Conservation (phyloP, 495 filamentous ascomycete genomes). For the Xylaria acuta region DNA sequence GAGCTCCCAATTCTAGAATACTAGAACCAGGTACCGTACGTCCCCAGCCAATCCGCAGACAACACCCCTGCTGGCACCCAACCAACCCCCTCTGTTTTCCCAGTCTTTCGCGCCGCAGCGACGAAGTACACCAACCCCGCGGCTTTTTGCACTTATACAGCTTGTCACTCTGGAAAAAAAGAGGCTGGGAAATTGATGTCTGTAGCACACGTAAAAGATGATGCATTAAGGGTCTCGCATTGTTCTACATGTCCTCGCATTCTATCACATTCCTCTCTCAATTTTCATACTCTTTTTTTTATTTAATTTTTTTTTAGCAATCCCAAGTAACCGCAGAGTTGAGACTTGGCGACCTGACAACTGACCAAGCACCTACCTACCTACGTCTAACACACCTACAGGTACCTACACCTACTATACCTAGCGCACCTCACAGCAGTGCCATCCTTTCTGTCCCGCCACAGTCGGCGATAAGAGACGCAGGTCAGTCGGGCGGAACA, state of each 20-base stretch:
- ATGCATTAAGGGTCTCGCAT: constrained; percentile 40
- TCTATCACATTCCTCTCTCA: constrained; percentile 15
- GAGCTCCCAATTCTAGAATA: constrained; percentile 21
- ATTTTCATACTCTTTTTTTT: constrained; percentile 19
- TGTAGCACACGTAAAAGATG: constrained; percentile 34
- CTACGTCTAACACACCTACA: constrained; percentile 13
- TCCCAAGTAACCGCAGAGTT: neutral
- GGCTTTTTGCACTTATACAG: constrained; percentile 33
- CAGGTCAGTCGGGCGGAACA: constrained; percentile 14
- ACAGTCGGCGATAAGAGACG: constrained; percentile 4
- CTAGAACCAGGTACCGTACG: constrained; percentile 8
- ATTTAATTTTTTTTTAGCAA: constrained; percentile 10
- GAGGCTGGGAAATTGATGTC: constrained; percentile 37
- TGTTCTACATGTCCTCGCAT: constrained; percentile 23
- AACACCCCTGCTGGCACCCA: constrained; percentile 36
- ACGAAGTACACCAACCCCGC: constrained; percentile 42
- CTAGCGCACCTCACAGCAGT: neutral
- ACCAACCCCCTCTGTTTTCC: constrained; percentile 42
- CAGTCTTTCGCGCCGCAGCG: constrained; percentile 24
- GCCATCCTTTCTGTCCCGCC: neutral
- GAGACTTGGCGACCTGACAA: constrained; percentile 14
- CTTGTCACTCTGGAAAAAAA: constrained; percentile 32
- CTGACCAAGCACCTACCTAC: constrained; percentile 14
- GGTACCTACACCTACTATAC: neutral
- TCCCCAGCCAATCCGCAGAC: constrained; percentile 15